Conservation (phyloP, 208 protist genomes). For the Entamoeba invadens region DNA sequence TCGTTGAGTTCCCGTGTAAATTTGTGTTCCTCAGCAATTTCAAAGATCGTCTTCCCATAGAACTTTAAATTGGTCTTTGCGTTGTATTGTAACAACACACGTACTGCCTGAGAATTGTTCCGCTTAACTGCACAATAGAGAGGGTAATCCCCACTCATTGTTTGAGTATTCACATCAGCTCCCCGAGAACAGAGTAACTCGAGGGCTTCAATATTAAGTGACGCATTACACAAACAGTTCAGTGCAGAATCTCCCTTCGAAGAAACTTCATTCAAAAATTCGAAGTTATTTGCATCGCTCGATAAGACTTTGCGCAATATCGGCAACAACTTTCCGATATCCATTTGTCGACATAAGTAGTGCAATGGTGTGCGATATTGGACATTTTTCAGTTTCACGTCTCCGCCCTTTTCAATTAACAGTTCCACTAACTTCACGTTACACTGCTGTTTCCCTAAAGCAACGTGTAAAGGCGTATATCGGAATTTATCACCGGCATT, state of each 20-base stretch:
- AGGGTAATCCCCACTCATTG: neutral
- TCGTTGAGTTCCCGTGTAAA: neutral
- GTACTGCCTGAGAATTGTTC: neutral
- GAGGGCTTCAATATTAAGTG: neutral
- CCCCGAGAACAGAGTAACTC: neutral
- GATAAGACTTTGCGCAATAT: neutral
- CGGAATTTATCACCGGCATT: neutral
- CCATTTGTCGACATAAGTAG: neutral
- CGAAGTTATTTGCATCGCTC: neutral
- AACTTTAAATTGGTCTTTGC: neutral
- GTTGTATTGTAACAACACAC: neutral
- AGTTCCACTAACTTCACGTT: neutral
- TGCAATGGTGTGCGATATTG: neutral
- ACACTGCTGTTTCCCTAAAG: neutral
- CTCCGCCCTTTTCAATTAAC: neutral
- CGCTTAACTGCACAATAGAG: neutral
- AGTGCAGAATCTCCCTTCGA: neutral
- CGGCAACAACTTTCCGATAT: neutral
- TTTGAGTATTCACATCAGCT: neutral
- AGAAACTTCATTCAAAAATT: neutral
- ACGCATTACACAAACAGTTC: neutral
- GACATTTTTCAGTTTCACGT: neutral
- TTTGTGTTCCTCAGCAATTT: neutral
- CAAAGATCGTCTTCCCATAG: neutral
- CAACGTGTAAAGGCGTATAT: neutral